Conservation (phyloP, 352 stramenopile species). For the Phytophthora cryptogea region DNA sequence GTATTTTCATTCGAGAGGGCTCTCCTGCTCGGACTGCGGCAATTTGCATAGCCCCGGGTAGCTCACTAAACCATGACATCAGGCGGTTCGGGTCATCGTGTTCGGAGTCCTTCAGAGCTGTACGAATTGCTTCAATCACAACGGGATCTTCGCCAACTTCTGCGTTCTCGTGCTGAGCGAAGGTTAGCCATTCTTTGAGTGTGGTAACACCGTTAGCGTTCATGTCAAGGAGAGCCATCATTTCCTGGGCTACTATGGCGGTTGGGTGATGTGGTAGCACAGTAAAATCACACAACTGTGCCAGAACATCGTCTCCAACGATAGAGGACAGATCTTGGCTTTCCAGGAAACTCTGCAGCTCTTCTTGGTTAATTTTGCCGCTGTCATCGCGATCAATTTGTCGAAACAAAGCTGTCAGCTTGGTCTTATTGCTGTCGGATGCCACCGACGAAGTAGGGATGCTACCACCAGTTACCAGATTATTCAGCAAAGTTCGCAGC, state of each 20-base stretch:
- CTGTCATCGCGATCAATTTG: conserved; percentile 56
- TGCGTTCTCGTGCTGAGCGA: conserved; percentile 27
- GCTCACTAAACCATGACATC: conserved; percentile 48
- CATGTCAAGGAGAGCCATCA: conserved; percentile 50
- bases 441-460: background rate
- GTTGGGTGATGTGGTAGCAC: conserved; percentile 9
- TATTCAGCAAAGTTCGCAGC: conserved; percentile 26
- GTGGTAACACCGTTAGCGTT: conserved; percentile 64
- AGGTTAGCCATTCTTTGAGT: conserved; percentile 53
- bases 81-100: conserved; percentile 26
- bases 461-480: conserved; percentile 9
- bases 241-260: conserved; percentile 30
- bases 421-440: conserved; percentile 10
- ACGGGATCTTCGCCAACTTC: conserved; percentile 15
- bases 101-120: conserved; percentile 21
- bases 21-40: conserved; percentile 5
- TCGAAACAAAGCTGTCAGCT: conserved; percentile 45
- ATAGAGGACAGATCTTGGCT: conserved; percentile 20
- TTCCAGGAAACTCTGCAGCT: conserved; percentile 53
- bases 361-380: conserved; percentile 56
- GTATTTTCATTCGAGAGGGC: conserved; percentile 45
- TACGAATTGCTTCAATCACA: conserved; percentile 32
- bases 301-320: conserved; percentile 8
- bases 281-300: conserved; percentile 24
- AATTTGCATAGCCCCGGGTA: conserved; percentile 41